Base-by-base conservation (phyloP, 306 rosid species). In the Fragaria ananassa region DNA sequence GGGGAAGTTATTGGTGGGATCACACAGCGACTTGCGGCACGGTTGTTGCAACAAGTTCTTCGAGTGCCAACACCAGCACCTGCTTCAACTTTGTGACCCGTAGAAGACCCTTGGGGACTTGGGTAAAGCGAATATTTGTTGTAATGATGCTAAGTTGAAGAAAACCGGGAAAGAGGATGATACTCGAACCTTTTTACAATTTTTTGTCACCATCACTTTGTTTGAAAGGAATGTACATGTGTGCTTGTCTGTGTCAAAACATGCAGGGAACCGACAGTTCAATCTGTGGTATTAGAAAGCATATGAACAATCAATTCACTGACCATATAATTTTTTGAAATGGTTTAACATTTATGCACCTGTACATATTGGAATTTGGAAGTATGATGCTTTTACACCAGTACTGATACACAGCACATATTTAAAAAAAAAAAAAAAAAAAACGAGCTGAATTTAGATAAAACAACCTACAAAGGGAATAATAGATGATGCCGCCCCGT, bases 11-110 rank as follows among this genome's bases (percentile, higher is more conserved):
- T 87, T 41, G 94, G 93, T 21, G 98, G 98, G 64, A 86, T 94
- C 75, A 89, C 95, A 62, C 98, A 88, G 71, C 97, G 95, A 10
- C 89, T 94, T 21, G 98, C 95, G 0, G 98, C 98, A 29, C 90
- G 98, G 57, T 75, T 92, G 85, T 88, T 94, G 73, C 90, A 89
- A 68, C 98, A 92, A 90, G 75, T 92, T 71, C 97, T 94, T 65
- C 89, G 88, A 44, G 81, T 80, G 75, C 90, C 88, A 61, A 25
- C 86, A 45, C 9, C 92, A 61, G 63, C 53, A 45, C 81, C 98
- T 34, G 61, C 84, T 14, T 83, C 91, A 57, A 70, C 68, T 73
- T 69, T 60, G 76, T 81, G 72, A 79, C 77, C 80, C 79, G 64
- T 6, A 23, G 62, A 54, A 46, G 45, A 23, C 13, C 37, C 4